Evolutionary conservation across 2,329 filamentous ascomycete species (phyloP).

Genomic region (Fonsecaea erecta): DNA sequence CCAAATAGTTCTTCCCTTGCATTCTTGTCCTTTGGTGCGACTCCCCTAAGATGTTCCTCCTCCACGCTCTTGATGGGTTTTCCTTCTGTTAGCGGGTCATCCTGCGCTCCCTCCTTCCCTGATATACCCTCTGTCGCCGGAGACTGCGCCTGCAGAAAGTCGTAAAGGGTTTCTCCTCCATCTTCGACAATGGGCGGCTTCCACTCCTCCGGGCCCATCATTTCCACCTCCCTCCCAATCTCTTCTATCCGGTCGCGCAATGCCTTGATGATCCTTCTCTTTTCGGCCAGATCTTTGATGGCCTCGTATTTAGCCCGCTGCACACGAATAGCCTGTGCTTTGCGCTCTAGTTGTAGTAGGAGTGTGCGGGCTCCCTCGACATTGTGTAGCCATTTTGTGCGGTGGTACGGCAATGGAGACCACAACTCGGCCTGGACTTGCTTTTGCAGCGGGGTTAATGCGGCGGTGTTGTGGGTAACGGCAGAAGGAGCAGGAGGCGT

Average conservation of each 20-base stretch:
- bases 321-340: slow-evolving; percentile 47
- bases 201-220: slow-evolving; percentile 18
- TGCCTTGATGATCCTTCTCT: slow-evolving; percentile 40
- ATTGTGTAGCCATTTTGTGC: slow-evolving; percentile 48
- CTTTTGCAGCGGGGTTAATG: slow-evolving; percentile 40
- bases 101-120: slow-evolving; percentile 1
- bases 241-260: slow-evolving; percentile 34
- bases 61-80: slow-evolving; percentile 18
- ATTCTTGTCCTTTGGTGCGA: slow-evolving; percentile 11
- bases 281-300: slow-evolving; percentile 47
- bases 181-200: slow-evolving; percentile 24
- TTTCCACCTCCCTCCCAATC: slow-evolving; percentile 35
- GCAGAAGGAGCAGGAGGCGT: slow-evolving; percentile 25
- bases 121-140: background rate
- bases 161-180: slow-evolving; percentile 32
- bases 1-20: slow-evolving; percentile 24
- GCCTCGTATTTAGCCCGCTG: slow-evolving; percentile 46
- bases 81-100: slow-evolving; percentile 21
- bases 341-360: slow-evolving; percentile 49
- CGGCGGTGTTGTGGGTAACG: slow-evolving; percentile 37
- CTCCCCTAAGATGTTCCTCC: background rate
- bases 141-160: slow-evolving; percentile 25
- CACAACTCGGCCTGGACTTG: slow-evolving; percentile 40
- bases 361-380: slow-evolving; percentile 52
- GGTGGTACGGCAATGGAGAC: slow-evolving; percentile 49